phyloP scores from a whole-genome alignment of 768 basidiomycete genomes.

The Mycena venus region DNA sequence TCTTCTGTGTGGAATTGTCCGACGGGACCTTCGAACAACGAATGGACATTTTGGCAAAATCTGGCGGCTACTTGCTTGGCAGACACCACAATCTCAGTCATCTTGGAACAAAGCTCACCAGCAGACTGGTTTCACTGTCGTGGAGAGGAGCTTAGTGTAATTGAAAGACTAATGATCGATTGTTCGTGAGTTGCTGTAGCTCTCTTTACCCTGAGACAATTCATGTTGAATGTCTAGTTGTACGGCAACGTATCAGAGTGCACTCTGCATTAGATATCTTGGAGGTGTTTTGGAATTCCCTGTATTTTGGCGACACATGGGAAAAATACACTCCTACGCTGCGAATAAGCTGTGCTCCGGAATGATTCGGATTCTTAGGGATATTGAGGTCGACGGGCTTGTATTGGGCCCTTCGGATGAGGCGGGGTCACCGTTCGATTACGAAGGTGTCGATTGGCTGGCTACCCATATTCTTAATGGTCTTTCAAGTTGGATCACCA shows the following conservation, averaged over 20 bases:
- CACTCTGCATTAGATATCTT: not conserved
- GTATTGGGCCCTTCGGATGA: no score
- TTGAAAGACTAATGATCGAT: no score
- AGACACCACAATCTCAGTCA: no score
- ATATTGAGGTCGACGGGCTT: not conserved
- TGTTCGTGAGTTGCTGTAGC: no score
- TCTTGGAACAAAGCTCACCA: no score
- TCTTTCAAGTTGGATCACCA: not conserved
- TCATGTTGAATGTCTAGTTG: not conserved
- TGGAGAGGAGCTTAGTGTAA: no score
- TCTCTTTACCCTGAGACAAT: not conserved
- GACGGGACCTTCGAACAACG: no score
- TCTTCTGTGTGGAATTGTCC: not conserved
- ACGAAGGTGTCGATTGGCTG: not conserved
- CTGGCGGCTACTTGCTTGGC: no score
- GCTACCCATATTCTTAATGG: no score
- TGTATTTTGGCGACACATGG: not conserved
- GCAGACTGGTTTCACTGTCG: no score
- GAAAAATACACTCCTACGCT: not conserved
- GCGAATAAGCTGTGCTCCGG: not conserved
- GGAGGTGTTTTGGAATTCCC: not conserved
- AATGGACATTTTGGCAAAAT: no score
- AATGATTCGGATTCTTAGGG: not conserved
- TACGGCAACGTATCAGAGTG: not conserved
- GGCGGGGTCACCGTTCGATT: not conserved